Evolutionary conservation across 441 rosid genomes (phyloP), one percentile per base, ranked within the genome.

Genomic region (Populus hybrid): DNA sequence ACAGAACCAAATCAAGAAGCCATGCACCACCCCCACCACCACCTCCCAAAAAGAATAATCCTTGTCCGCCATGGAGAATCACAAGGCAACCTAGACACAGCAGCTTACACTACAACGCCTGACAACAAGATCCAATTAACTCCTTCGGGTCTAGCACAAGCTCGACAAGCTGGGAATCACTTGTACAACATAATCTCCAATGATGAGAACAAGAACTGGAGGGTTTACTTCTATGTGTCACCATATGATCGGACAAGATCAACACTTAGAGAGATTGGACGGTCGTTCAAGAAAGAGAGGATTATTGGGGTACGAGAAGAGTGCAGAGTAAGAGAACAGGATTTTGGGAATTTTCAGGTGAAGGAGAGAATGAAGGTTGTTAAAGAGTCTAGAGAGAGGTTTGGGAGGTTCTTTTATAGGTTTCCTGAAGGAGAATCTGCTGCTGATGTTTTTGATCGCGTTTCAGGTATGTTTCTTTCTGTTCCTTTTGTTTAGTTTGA

Each of bases 381-480:
- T 32, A 94, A 92, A 77, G 90, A 87, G 86, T 85, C 88, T 0
- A 82, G 98, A 73, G 91, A 91, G 83, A 82, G 86, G 36, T 96
- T 94, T 78, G 99, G 98, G 2, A 84, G 98, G 34, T 96, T 96
- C 75, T 96, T 88, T 69, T 94, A 90, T 75, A 88, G 99, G 32
- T 96, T 94, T 71, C 98, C 97, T n/a, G 99, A 94, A 77, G 99
- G 98, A 14, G 98, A 96, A 80, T 96, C 99, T 67, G 98, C 98
- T 71, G 96, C 99, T 73, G 99, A 96, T 72, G 98, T 96, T 68
- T 96, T 88, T 70, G 99, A 96, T 83, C 98, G 98, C 16, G 94
- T 96, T 80, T 96, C 99, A 32, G 89, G 99, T 91, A 88, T 26
- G 91, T 79, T 24, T 28, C n/a, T 67, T 50, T 32, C 1, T n/a